These are phyloP conservation scores for Wickerhamomyces bovis DNA, from an alignment of 805 yeast species.

Conservation along the genomic window DNA sequence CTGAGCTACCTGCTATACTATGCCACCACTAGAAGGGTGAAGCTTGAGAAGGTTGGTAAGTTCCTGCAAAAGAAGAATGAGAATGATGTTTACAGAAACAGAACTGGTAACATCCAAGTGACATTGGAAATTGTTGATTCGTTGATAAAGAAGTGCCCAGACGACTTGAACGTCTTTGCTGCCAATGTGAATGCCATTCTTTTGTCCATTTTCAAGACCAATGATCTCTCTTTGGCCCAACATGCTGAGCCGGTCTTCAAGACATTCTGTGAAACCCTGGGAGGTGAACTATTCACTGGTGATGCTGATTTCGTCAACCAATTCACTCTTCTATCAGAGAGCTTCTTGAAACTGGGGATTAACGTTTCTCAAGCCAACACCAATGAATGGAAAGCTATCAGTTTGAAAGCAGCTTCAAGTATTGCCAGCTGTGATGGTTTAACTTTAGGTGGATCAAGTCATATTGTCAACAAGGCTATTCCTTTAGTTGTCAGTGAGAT, in stretches of 20 bases:
- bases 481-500: slow-evolving; percentile 17
- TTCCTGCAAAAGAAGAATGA: slow-evolving; percentile 58
- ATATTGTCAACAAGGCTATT: slow-evolving; percentile 14
- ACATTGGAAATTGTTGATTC: slow-evolving; percentile 66
- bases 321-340: slow-evolving; percentile 35
- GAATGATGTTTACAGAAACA: slow-evolving; percentile 51
- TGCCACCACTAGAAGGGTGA: slow-evolving; percentile 84
- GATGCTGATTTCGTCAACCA: slow-evolving; percentile 49
- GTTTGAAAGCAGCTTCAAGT: slow-evolving; percentile 39
- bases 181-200: slow-evolving; percentile 59
- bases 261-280: slow-evolving; percentile 46
- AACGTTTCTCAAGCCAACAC: slow-evolving; percentile 25
- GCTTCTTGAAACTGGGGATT: slow-evolving; percentile 17
- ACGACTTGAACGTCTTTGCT: slow-evolving; percentile 81
- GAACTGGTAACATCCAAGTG: slow-evolving; percentile 79
- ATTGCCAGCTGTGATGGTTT: slow-evolving; percentile 27
- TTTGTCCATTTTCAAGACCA: slow-evolving; percentile 40
- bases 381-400: slow-evolving; percentile 31
- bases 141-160: slow-evolving; percentile 69
- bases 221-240: slow-evolving; percentile 59
- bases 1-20: slow-evolving; percentile 82
- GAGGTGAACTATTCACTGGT: slow-evolving; percentile 59
- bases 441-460: slow-evolving; percentile 9
- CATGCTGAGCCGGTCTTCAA: slow-evolving; percentile 41
- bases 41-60: slow-evolving; percentile 77